phyloP scores from a whole-genome alignment of 768 basidiomycete species.

The Nevesoporus exiguus region DNA sequence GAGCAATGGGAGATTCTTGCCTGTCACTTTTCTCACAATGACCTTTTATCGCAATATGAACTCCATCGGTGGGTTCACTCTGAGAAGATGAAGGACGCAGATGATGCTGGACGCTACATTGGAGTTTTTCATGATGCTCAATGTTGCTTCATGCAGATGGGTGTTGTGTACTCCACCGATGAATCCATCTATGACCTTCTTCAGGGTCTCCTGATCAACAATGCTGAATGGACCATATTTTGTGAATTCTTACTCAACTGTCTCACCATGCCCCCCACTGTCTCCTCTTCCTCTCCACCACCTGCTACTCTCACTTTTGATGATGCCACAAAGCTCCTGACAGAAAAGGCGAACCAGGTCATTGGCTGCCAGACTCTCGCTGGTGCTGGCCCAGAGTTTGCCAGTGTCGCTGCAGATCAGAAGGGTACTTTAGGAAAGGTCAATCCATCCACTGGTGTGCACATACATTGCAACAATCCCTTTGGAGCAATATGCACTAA shows the following conservation, averaged over 20 bases:
- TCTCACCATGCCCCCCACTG: neutral
- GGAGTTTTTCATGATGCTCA: neutral
- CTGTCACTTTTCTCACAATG: accelerated
- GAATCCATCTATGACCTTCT: neutral
- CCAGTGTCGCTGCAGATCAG: neutral
- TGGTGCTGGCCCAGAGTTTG: neutral
- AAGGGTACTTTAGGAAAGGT: neutral
- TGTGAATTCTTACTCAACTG: neutral
- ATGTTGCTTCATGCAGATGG: neutral
- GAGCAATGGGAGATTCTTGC: neutral
- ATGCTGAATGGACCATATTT: neutral
- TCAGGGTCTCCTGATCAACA: neutral
- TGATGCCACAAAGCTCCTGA: neutral
- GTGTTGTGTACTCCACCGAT: neutral
- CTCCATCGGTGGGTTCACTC: accelerated
- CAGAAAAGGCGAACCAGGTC: neutral
- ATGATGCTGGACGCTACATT: too few relatives aligned
- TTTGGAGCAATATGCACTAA: neutral
- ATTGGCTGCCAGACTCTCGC: neutral
- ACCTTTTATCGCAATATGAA: neutral
- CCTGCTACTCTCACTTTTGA: neutral
- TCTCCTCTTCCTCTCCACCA: neutral
- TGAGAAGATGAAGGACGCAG: neutral
- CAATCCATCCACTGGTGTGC: neutral
- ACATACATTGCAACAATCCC: neutral